A percentile compares a stretch with the other conserved stretches of the same genome.
phyloP scores from a whole-genome alignment of 169 alveolate species.

The Plasmodium fragile region DNA sequence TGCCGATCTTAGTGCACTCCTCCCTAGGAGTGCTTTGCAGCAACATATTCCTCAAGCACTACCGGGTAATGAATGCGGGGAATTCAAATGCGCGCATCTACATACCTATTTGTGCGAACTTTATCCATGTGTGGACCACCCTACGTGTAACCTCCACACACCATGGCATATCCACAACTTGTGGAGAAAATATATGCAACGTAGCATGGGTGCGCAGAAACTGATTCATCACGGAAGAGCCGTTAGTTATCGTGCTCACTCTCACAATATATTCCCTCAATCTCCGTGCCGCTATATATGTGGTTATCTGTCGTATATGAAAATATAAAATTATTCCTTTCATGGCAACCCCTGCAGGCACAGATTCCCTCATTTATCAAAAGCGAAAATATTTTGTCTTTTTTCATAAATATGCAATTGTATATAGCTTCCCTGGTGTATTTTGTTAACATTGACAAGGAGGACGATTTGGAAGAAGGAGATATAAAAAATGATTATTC shows the following conservation, averaged over 20 bases:
- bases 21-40: conserved; percentile 54
- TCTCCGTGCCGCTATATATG: neutral
- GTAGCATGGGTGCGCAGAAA: neutral
- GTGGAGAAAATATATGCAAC: neutral
- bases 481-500: conserved; percentile 31
- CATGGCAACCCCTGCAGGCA: conserved; percentile 9
- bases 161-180: neutral
- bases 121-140: neutral
- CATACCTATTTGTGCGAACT: neutral
- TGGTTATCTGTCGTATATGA: neutral
- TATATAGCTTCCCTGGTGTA: conserved; percentile 73
- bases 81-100: neutral
- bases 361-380: conserved; percentile 42
- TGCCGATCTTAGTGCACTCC: conserved; percentile 53
- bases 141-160: neutral
- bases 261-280: neutral
- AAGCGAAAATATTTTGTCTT: conserved; percentile 47
- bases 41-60: conserved; percentile 35
- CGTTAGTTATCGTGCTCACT: neutral
- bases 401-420: conserved; percentile 66
- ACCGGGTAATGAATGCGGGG: conserved; percentile 17
- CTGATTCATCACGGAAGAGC: neutral
- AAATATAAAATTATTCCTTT: neutral
- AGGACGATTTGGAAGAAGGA: conserved; percentile 32
- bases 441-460: conserved; percentile 38